A percentile compares a stretch with the other conserved stretches of the same genome.
phyloP scores from a whole-genome alignment of 805 yeast genomes.

The Wickerhamiella australiensis region DNA sequence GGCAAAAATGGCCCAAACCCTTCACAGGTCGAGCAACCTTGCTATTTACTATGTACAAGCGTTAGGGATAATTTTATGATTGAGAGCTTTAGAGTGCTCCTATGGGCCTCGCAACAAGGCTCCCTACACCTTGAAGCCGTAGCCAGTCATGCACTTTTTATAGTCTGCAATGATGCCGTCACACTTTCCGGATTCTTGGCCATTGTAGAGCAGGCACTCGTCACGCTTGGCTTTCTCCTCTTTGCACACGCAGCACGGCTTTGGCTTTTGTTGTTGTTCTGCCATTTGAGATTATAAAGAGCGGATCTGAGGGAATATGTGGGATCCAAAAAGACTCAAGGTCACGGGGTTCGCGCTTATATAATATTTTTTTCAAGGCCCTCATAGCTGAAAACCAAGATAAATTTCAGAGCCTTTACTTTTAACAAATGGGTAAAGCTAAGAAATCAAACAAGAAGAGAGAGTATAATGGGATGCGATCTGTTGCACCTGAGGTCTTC shows the following conservation, averaged over 20 bases:
- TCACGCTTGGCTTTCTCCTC: constrained; percentile 74
- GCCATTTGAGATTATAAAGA: too few relatives aligned
- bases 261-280: constrained; percentile 41
- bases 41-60: background rate
- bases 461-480: constrained; percentile 17
- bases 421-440: constrained; percentile 20
- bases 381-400: too few relatives aligned
- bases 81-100: too few relatives aligned
- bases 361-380: background rate
- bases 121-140: constrained; percentile 52
- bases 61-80: too few relatives aligned
- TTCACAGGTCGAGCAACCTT: too few relatives aligned
- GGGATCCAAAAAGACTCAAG: background rate
- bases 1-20: too few relatives aligned
- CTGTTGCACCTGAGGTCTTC: constrained; percentile 22
- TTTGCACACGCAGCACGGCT: constrained; percentile 94
- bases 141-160: constrained; percentile 84
- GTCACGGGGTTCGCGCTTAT: background rate
- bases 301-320: too few relatives aligned
- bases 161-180: constrained; percentile 56
- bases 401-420: background rate
- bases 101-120: too few relatives aligned
- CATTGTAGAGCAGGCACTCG: constrained; percentile 71
- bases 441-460: constrained; percentile 15
- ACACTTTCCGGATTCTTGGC: constrained; percentile 77